These are phyloP conservation scores for maize (Zea mays) DNA, from an alignment of 176 grass and related monocot genomes.

Conservation along the genomic window DNA sequence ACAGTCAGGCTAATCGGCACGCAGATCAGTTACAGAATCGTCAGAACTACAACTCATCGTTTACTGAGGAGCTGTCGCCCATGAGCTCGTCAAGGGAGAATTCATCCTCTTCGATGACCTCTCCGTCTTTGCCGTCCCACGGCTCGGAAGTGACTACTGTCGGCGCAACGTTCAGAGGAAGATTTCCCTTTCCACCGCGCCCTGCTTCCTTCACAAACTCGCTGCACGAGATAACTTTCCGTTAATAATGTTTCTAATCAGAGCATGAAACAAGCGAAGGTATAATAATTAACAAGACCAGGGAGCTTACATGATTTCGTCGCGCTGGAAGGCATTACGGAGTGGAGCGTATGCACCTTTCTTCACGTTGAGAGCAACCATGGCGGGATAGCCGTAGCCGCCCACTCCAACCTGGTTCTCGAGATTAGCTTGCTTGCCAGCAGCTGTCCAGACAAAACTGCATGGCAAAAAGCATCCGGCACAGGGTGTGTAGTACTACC, in stretches of 20 bases:
- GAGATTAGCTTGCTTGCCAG: slow-evolving; percentile 83
- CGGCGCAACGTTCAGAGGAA: slow-evolving; percentile 58
- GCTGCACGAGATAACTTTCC: slow-evolving; percentile 44
- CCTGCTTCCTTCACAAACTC: slow-evolving; percentile 96
- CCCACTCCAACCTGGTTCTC: slow-evolving; percentile 93
- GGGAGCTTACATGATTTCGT: slow-evolving; percentile 74
- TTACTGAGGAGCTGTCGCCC: slow-evolving; percentile 53
- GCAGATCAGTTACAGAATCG: slow-evolving; percentile 7
- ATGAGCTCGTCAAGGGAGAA: slow-evolving; percentile 96
- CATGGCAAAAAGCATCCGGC: background rate
- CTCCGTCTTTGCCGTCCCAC: slow-evolving; percentile 96
- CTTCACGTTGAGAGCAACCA: slow-evolving; percentile 94
- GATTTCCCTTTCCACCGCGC: slow-evolving; percentile 84
- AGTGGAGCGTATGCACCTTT: slow-evolving; percentile 88
- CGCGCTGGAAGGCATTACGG: slow-evolving; percentile 70
- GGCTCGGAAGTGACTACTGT: slow-evolving; percentile 64
- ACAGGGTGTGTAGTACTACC: slow-evolving; percentile 26
- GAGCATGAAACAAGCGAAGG: background rate
- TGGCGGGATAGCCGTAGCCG: slow-evolving; percentile 93
- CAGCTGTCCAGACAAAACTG: slow-evolving; percentile 89
- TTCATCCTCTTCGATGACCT: slow-evolving; percentile 88
- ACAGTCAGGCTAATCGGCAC: slow-evolving; percentile 32
- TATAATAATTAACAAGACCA: background rate
- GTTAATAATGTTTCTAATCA: slow-evolving; percentile 7
- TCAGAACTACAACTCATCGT: slow-evolving; percentile 80